Evolutionary conservation across 2,329 filamentous ascomycete genomes (phyloP).

Genomic region (Fusarium avenaceum): DNA sequence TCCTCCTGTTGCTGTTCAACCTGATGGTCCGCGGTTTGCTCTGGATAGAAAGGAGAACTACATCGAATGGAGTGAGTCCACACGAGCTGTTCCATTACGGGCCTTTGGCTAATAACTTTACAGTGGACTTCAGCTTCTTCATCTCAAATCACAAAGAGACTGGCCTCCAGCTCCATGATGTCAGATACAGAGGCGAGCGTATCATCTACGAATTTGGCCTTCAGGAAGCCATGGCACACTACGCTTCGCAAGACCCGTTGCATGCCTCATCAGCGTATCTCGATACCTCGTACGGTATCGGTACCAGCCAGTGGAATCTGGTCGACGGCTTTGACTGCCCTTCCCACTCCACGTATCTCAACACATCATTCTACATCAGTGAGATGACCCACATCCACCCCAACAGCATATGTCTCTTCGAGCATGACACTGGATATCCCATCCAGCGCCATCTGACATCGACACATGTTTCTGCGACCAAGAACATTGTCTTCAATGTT

Average conservation of each 20-base stretch:
- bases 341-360: conserved; percentile 63
- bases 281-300: conserved; percentile 64
- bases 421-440: conserved; percentile 63
- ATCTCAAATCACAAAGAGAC: conserved; percentile 63
- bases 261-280: conserved; percentile 62
- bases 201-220: conserved; percentile 69
- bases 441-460: conserved; percentile 63
- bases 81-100: rapidly evolving
- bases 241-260: conserved; percentile 62
- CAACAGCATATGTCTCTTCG: conserved; percentile 69
- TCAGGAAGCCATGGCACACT: conserved; percentile 68
- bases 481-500: conserved; percentile 63
- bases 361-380: conserved; percentile 60
- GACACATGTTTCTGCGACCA: conserved; percentile 59
- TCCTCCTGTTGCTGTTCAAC: conserved; percentile 25
- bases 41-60: conserved; percentile 34
- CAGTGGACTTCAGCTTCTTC: conserved; percentile 61
- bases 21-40: conserved; percentile 20
- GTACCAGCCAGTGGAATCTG: conserved; percentile 60
- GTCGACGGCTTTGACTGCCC: conserved; percentile 67
- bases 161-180: conserved; percentile 64
- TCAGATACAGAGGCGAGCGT: conserved; percentile 67
- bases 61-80: conserved; percentile 32
- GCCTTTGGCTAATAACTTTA: conserved; percentile 46
- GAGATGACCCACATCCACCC: conserved; percentile 61